phyloP scores from a whole-genome alignment of 768 basidiomycete species.

The Boletus reticuloceps region DNA sequence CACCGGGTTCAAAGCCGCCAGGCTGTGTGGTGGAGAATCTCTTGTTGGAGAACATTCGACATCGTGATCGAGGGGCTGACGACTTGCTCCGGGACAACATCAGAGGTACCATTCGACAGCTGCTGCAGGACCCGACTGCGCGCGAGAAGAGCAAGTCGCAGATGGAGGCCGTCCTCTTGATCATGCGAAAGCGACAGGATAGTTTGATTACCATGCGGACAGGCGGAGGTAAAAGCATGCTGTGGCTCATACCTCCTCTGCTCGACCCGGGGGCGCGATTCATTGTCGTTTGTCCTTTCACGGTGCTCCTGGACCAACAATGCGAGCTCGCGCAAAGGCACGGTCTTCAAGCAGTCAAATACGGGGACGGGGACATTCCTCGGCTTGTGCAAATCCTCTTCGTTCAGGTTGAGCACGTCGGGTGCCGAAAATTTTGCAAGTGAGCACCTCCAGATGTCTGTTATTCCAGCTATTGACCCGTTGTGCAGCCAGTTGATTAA shows the following conservation, averaged over 20 bases:
- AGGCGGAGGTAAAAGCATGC: conserved; percentile 3
- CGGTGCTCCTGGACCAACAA: neutral
- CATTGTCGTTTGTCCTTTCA: conserved; percentile 3
- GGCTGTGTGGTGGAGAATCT: no score
- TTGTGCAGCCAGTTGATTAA: neutral
- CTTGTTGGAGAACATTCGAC: neutral
- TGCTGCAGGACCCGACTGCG: neutral
- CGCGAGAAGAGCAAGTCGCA: neutral
- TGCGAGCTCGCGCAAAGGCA: neutral
- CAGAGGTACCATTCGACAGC: neutral
- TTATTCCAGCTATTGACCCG: neutral
- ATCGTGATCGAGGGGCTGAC: neutral
- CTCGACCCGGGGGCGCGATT: neutral
- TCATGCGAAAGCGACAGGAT: neutral
- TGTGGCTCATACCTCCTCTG: neutral
- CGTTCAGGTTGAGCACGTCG: neutral
- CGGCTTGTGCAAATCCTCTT: neutral
- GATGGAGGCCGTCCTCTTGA: conserved; percentile 1
- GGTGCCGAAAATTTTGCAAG: neutral
- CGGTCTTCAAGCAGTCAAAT: neutral
- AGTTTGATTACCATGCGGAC: conserved; percentile 6
- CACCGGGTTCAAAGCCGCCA: neutral
- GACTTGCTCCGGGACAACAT: neutral
- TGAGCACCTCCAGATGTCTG: neutral
- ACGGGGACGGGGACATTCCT: neutral